phyloP scores from a whole-genome alignment of 1,284 basidiomycete genomes.

The Moesziomyces antarcticus region DNA sequence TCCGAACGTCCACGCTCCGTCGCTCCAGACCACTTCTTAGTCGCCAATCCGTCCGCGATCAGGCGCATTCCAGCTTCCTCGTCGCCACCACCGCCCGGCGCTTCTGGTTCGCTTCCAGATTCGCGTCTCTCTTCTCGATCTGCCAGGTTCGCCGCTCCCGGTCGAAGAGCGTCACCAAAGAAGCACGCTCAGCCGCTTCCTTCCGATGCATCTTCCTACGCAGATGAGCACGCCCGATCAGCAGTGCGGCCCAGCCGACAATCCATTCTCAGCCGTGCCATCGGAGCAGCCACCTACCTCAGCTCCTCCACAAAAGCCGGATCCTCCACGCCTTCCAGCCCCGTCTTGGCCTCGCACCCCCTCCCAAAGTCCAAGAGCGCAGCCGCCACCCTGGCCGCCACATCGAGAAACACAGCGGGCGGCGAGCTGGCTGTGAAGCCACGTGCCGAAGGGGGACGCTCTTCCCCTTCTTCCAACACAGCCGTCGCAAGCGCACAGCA shows the following conservation, averaged over 20 bases:
- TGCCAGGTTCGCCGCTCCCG: conserved; percentile 1
- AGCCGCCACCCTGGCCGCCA: not conserved
- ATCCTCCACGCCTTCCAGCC: conserved; percentile 1
- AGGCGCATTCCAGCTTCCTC: conserved; percentile 10
- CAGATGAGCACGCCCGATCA: conserved; percentile 2
- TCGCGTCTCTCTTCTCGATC: conserved; percentile 16
- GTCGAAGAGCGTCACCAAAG: conserved; percentile 14
- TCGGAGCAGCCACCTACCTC: conserved; percentile 14
- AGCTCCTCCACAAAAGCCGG: conserved; percentile 8
- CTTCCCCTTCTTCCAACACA: conserved; percentile 21
- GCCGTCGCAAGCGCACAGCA: conserved; percentile 3
- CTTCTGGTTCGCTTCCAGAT: conserved; percentile 2
- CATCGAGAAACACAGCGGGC: conserved; percentile 2
- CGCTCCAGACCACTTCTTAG: conserved; percentile 11
- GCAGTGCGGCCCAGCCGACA: conserved; percentile 14
- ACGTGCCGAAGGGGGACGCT: conserved; percentile 14
- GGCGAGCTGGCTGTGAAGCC: conserved; percentile 8
- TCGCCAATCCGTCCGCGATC: conserved; percentile 6
- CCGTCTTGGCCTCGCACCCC: not conserved
- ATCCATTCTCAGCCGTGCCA: conserved; percentile 24
- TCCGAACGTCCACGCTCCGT: conserved; percentile 28
- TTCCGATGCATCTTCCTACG: conserved; percentile 12
- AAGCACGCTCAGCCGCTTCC: conserved; percentile 11
- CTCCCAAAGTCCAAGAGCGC: conserved; percentile 6
- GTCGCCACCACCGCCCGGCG: conserved; percentile 14